phyloP scores from a whole-genome alignment of 495 filamentous ascomycete genomes.

The Aspergillus conjunctus region DNA sequence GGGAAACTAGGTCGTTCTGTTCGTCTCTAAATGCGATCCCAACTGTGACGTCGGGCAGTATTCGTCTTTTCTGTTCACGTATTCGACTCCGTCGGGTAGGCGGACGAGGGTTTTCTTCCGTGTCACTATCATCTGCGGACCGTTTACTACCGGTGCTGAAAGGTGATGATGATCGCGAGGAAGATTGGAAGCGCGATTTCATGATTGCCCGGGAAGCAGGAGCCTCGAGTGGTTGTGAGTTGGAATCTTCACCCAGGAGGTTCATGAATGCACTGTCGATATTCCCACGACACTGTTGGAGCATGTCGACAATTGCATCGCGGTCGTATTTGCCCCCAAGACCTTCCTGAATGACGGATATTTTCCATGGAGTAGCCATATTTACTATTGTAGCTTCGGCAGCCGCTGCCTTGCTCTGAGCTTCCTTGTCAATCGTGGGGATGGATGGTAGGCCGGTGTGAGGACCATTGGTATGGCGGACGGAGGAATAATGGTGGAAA shows the following conservation, averaged over 20 bases:
- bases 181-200: slow-evolving; percentile 41
- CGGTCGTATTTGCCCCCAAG: slow-evolving; percentile 59
- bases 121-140: slow-evolving; percentile 51
- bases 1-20: slow-evolving; percentile 48
- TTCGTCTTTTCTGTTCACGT: slow-evolving; percentile 39
- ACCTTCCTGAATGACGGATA: slow-evolving; percentile 58
- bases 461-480: slow-evolving; percentile 62
- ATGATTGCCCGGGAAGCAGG: slow-evolving; percentile 31
- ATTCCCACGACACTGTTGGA: slow-evolving; percentile 63
- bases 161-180: slow-evolving; percentile 48
- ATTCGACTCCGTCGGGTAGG: slow-evolving; percentile 34
- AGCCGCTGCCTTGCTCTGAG: slow-evolving; percentile 19
- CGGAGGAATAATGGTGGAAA: slow-evolving; percentile 77
- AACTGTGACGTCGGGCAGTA: slow-evolving; percentile 50
- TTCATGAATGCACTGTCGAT: slow-evolving; percentile 61
- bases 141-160: slow-evolving; percentile 52
- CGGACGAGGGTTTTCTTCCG: slow-evolving; percentile 39
- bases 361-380: slow-evolving; percentile 59
- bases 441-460: slow-evolving; percentile 59
- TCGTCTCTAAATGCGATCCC: slow-evolving; percentile 50
- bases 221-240: slow-evolving; percentile 30
- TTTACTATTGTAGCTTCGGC: slow-evolving; percentile 21
- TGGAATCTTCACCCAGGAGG: slow-evolving; percentile 55
- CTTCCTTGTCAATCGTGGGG: slow-evolving; percentile 25
- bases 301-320: slow-evolving; percentile 55